Conservation (phyloP, 805 yeast genomes). For the Candida succiphila region DNA sequence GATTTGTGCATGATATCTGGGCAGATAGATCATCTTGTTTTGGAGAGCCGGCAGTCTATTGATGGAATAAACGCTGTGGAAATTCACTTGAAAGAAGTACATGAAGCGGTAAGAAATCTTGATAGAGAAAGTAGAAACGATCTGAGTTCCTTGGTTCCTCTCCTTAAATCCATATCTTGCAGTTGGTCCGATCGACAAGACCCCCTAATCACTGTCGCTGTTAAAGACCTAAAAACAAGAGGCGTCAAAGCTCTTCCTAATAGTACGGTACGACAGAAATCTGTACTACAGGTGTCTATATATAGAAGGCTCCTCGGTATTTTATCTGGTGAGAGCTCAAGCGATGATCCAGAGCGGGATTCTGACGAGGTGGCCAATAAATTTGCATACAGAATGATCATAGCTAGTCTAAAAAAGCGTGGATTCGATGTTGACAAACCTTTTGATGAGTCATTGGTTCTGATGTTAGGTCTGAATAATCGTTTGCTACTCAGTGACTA, state of each 20-base stretch:
- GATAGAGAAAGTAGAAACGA: too few relatives aligned
- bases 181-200: slow-evolving; percentile 18
- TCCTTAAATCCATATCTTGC: not conserved
- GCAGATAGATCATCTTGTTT: slow-evolving; percentile 41
- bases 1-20: slow-evolving; percentile 48
- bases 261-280: slow-evolving; percentile 33
- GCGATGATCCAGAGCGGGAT: not conserved
- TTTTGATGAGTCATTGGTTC: slow-evolving; percentile 29
- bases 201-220: slow-evolving; percentile 20
- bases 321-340: slow-evolving; percentile 16
- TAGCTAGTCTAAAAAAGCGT: slow-evolving; percentile 37
- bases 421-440: slow-evolving; percentile 38
- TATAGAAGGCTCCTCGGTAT: slow-evolving; percentile 41
- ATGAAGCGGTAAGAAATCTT: slow-evolving; percentile 1
- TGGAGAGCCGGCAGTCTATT: slow-evolving; percentile 12
- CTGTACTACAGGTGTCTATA: slow-evolving; percentile 52
- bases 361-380: slow-evolving; percentile 6
- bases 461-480: slow-evolving; percentile 28
- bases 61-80: slow-evolving; percentile 11
- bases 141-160: not conserved
- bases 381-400: slow-evolving; percentile 30
- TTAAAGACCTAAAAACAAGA: slow-evolving; percentile 59
- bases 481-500: slow-evolving; percentile 31
- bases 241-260: slow-evolving; percentile 37
- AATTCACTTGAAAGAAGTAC: slow-evolving; percentile 12